A percentile compares a stretch with the other conserved stretches of the same genome.
Evolutionary conservation across 2,329 filamentous ascomycete genomes (phyloP).

Genomic region (Aspergillus sp.): DNA sequence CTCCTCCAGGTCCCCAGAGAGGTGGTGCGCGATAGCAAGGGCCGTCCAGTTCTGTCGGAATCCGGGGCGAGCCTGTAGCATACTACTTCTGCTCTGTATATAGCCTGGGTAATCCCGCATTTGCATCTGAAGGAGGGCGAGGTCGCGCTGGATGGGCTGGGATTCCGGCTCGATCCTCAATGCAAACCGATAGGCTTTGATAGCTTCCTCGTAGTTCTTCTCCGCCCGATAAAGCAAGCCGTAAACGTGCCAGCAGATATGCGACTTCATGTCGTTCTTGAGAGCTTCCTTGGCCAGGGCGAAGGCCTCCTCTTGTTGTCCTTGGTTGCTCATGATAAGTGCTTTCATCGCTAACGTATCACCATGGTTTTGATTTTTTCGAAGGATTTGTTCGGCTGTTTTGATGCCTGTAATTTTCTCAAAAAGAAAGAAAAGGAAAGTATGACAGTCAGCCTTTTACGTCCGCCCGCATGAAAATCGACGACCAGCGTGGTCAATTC

Average conservation of each 20-base stretch:
- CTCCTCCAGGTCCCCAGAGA: constrained; percentile 78
- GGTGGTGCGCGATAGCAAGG: constrained; percentile 88
- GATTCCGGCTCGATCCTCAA: constrained; percentile 92
- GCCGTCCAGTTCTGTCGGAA: constrained; percentile 95
- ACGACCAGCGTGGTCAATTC: constrained; percentile 11
- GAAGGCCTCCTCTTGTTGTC: constrained; percentile 92
- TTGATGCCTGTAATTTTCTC: constrained; percentile 67
- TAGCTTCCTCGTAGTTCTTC: constrained; percentile 98
- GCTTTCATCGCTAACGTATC: constrained; percentile 99
- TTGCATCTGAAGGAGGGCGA: constrained; percentile 90
- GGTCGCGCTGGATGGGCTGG: constrained; percentile 86
- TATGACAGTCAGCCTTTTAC: constrained; percentile 20
- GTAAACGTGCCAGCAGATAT: constrained; percentile 99
- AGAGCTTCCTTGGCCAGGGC: constrained; percentile 87
- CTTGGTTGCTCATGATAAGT: constrained; percentile 88
- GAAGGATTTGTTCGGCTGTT: constrained; percentile 91
- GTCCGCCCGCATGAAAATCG: constrained; percentile 8
- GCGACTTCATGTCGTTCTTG: constrained; percentile 96
- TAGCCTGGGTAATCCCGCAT: constrained; percentile 96
- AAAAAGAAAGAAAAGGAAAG: constrained; percentile 17
- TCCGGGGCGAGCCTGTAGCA: constrained; percentile 80
- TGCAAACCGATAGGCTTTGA: constrained; percentile 98
- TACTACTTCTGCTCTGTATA: constrained; percentile 80
- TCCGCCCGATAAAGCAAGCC: constrained; percentile 87
- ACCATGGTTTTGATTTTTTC: constrained; percentile 92